A percentile compares a stretch with the other conserved stretches of the same genome.
These are phyloP conservation scores for Prunus mongolica DNA, from an alignment of 306 rosid species.

Conservation along the genomic window DNA sequence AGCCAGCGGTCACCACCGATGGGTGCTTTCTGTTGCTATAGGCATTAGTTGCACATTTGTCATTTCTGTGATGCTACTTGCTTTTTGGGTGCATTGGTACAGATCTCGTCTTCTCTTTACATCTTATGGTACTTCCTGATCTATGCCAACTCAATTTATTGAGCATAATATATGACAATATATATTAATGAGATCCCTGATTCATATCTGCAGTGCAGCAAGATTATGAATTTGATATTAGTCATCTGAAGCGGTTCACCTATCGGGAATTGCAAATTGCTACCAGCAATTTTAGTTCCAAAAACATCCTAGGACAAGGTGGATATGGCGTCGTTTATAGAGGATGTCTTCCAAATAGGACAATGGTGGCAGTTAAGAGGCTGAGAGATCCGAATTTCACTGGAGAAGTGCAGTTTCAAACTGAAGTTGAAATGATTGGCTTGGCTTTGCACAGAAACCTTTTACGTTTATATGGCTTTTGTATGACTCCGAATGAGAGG, in stretches of 20 bases:
- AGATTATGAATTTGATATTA: slow-evolving; percentile 80
- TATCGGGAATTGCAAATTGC: slow-evolving; percentile 85
- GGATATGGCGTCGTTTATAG: slow-evolving; percentile 94
- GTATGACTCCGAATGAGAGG: slow-evolving; percentile 86
- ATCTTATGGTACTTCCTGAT: slow-evolving; percentile 74
- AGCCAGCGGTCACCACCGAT: slow-evolving; percentile 36
- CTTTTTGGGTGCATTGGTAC: slow-evolving; percentile 74
- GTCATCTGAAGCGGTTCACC: slow-evolving; percentile 83
- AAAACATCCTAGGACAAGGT: slow-evolving; percentile 84
- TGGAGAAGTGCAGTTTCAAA: slow-evolving; percentile 98
- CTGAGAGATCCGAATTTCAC: slow-evolving; percentile 91
- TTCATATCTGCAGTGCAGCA: slow-evolving; percentile 72
- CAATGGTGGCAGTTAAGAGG: slow-evolving; percentile 86
- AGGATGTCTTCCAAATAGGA: slow-evolving; percentile 84
- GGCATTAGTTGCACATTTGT: slow-evolving; percentile 72
- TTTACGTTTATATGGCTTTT: slow-evolving; percentile 77
- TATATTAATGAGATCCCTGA: neutral
- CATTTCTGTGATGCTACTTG: slow-evolving; percentile 61
- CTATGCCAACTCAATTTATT: slow-evolving; percentile 1
- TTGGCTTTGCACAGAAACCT: slow-evolving; percentile 94
- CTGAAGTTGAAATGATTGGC: slow-evolving; percentile 98
- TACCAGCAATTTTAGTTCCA: slow-evolving; percentile 74
- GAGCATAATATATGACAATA: neutral
- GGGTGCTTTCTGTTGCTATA: slow-evolving; percentile 65
- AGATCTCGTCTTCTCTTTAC: slow-evolving; percentile 63